Evolutionary conservation across 2,329 filamentous ascomycete genomes (phyloP), one percentile per base, ranked within the genome.

Genomic region (Talaromyces sp.): DNA sequence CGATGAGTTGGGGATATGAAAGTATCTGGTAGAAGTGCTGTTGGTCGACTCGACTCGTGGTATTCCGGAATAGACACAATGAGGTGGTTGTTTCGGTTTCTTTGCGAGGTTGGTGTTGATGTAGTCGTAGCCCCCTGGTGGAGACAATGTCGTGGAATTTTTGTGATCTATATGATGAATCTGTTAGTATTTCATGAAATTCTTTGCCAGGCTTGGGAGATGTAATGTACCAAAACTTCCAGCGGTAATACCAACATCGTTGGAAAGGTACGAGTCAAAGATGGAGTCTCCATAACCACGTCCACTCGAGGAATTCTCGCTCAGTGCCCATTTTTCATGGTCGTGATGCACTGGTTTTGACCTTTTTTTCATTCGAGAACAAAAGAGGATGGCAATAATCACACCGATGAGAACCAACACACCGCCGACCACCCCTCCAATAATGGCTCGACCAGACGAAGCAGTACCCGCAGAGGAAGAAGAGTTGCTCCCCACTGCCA

Each of bases 391-490:
- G 4, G 49, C 49, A 30, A 10, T 61, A 10, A 65, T 17, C 4
- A 70, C 19, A 1, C 64, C 19, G 19, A 67, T 25, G 30, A 28
- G 44, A 3, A 44, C 63, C 8, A 61, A 36, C 1, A 70, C 47
- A 1, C 63, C 67, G 22, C 66, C 67, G 0, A 68, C 47, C 9
- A 63, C 59, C 2, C 69, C 69, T n/a, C 70, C 70, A 54, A 72
- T 68, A 13, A 70, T 62, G 30, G 33, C 22, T 19, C 42, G 39
- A n/a, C 25, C 13, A 17, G 57, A 6, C 6, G 53, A 22, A 10
- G 61, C 22, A 19, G 52, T 25, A 15, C 25, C 15, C n/a, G n/a
- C 19, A 15, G 52, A 17, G 3, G 27, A 39, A 36, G 22, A 9
- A 42, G 57, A 9, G 19, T 1, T 11, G n/a, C 19, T 59, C 13